A percentile compares a stretch with the other conserved stretches of the same genome.
These are phyloP conservation scores for Endothia cerciana DNA, from an alignment of 2,329 filamentous ascomycete species.

Conservation along the genomic window DNA sequence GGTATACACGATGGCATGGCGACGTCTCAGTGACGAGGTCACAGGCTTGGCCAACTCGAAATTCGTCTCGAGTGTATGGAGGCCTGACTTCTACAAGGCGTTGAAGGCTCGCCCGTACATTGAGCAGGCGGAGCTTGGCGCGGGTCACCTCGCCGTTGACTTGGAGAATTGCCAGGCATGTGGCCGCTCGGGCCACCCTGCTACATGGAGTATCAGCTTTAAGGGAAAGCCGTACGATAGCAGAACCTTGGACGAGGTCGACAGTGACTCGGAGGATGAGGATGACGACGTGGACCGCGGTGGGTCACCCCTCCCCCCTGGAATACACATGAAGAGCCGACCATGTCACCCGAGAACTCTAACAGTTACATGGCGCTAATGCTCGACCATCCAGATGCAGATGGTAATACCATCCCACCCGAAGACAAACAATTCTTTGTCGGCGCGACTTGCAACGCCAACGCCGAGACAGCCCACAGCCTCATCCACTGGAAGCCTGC, in stretches of 20 bases:
- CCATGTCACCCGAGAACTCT: not conserved
- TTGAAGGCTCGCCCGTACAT: conserved; percentile 69
- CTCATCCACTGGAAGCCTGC: conserved; percentile 77
- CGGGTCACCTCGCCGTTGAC: conserved; percentile 12
- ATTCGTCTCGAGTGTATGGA: conserved; percentile 74
- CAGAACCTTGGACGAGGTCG: conserved; percentile 67
- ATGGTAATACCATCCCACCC: conserved; percentile 42
- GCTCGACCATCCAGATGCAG: conserved; percentile 42
- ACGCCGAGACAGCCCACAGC: conserved; percentile 70
- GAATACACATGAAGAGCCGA: not conserved
- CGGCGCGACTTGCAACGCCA: conserved; percentile 47
- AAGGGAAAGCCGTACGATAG: conserved; percentile 68
- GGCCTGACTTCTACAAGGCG: conserved; percentile 64
- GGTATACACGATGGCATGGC: conserved; percentile 70
- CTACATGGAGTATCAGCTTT: conserved; percentile 66
- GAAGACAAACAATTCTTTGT: conserved; percentile 46
- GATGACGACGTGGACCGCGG: conserved; percentile 36
- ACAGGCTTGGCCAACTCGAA: conserved; percentile 70
- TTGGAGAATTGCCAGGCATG: conserved; percentile 27
- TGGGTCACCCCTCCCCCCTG: not conserved
- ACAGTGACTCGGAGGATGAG: conserved; percentile 38
- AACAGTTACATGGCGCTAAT: not conserved
- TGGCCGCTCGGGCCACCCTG: conserved; percentile 69
- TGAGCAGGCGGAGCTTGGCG: conserved; percentile 37
- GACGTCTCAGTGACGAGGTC: conserved; percentile 73